Evolutionary conservation across 192 early-diverging fungal genomes (phyloP), one percentile per base, ranked within the genome.

Genomic region (Linnemannia elongata): DNA sequence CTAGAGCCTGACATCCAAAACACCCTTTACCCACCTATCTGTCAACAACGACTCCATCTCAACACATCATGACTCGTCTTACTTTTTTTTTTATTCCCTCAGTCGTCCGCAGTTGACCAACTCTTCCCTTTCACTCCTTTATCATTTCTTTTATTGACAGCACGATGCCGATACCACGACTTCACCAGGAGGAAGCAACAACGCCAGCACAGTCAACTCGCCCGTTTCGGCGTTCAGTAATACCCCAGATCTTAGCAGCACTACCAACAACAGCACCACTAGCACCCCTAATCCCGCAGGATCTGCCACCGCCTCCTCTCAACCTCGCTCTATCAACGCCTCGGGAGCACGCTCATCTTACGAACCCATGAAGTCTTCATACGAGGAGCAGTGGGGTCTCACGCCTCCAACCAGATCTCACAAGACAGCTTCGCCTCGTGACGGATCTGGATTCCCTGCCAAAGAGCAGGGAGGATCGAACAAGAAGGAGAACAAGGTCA

Each of bases 321-420:
- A 75, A 72, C 83, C 83, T 68, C 83, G 74, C 24, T 63, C 73
- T 24, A 81, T 81, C 72, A 78, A 68, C 63, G 47, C 82, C 18
- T 69, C 82, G 1, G 90, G 86, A n/a, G 79, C 87, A 45, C 81
- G 88, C n/a, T 87, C 85, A 60, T 88, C 89, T 72, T 88, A 85
- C 54, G 88, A 91, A 74, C 90, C 90, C 66, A 91, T 91, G 88
- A 91, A 88, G 68, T 88, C 90, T 4, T 91, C 90, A 24, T 91
- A 91, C 45, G 90, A 91, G 52, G 83, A 91, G 63, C 86, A 88
- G 20, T 91, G 90, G 90, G 85, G 80, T 63, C 72, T 87, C 20
- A 41, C 79, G 0, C 76, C 81, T 54, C 41, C 72, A 22, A 72
- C 78, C 6, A 87, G 81, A 33, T 63, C 85, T 1, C 70, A 78